phyloP scores from a whole-genome alignment of 23 red algal genomes.

The Pyropia haitanensis region DNA sequence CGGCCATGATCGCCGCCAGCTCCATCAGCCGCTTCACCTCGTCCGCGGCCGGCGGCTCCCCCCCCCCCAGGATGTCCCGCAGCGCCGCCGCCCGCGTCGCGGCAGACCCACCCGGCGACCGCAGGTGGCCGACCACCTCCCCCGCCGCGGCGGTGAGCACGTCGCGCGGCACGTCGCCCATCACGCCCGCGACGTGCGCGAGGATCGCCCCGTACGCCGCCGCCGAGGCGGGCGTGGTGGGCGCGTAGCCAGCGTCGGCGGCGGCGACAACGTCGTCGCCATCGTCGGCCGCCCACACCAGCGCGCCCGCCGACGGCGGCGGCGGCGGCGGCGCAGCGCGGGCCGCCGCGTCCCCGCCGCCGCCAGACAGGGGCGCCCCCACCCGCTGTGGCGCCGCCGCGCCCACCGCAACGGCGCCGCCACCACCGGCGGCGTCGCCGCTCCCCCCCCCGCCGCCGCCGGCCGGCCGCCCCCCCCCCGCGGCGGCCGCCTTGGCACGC shows the following conservation, averaged over 20 bases:
- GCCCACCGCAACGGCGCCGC: background rate
- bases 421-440: too few relatives aligned
- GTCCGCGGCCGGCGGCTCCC: slow-evolving; percentile 17
- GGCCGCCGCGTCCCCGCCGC: background rate
- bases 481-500: slow-evolving; percentile 1
- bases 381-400: slow-evolving; percentile 9
- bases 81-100: slow-evolving; percentile 27
- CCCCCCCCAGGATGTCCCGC: slow-evolving; percentile 22
- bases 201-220: slow-evolving; percentile 63
- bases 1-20: slow-evolving; percentile 52
- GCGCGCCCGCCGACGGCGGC: background rate
- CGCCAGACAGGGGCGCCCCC: background rate
- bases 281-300: slow-evolving; percentile 29
- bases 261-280: slow-evolving; percentile 56
- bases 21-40: slow-evolving; percentile 43
- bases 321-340: background rate
- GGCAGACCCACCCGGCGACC: slow-evolving; percentile 18
- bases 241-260: slow-evolving; percentile 29
- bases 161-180: slow-evolving; percentile 82
- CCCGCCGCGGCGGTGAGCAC: slow-evolving; percentile 52
- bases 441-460: too few relatives aligned
- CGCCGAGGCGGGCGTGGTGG: slow-evolving; percentile 38
- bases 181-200: slow-evolving; percentile 38
- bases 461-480: too few relatives aligned
- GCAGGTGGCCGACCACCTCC: slow-evolving; percentile 51